These are phyloP conservation scores for Zygosaccharomyces pseudobailii DNA, from an alignment of 1,139 yeast species.

Conservation along the genomic window DNA sequence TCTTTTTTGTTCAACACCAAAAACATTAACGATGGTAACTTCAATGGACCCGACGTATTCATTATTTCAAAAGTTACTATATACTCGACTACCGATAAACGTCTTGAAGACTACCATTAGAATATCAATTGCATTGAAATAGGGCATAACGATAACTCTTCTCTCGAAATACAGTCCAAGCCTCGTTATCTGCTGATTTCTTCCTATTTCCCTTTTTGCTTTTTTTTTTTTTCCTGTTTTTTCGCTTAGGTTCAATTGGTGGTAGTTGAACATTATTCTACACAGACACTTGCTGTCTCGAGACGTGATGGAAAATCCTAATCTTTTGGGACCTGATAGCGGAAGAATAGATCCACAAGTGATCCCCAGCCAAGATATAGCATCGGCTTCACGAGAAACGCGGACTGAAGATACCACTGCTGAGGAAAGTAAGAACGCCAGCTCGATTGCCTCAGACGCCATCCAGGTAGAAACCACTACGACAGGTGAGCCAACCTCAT, in stretches of 20 bases:
- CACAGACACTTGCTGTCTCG: neutral
- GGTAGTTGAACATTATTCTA: neutral
- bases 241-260: neutral
- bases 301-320: slow-evolving; percentile 2
- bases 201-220: neutral
- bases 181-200: neutral
- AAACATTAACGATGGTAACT: neutral
- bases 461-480: too few species aligned
- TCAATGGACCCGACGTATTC: neutral
- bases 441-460: neutral
- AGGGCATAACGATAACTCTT: neutral
- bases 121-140: neutral
- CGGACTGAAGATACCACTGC: neutral
- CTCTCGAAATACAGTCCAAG: neutral
- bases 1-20: neutral
- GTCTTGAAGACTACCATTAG: neutral
- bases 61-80: neutral
- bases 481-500: too few species aligned
- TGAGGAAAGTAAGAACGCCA: neutral
- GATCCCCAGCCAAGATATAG: neutral
- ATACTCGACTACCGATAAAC: neutral
- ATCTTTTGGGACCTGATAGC: neutral
- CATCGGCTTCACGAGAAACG: neutral
- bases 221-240: neutral
- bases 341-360: neutral